These are phyloP conservation scores for Fonsecaea erecta DNA, from an alignment of 2,329 filamentous ascomycete species.

Conservation along the genomic window DNA sequence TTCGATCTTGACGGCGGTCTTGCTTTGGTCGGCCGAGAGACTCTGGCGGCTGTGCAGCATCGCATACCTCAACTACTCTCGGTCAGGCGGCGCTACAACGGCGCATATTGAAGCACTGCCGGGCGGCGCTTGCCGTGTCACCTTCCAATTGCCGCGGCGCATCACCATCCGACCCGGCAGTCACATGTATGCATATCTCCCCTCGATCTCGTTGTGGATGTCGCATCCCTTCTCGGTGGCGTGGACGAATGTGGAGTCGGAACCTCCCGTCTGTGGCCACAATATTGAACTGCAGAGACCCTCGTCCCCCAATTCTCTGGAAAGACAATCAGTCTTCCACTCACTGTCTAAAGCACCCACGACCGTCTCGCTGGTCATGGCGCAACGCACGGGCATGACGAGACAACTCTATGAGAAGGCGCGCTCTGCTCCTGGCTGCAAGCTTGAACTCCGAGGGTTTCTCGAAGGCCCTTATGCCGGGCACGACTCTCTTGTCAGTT, in stretches of 20 bases:
- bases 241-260: constrained; percentile 46
- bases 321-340: constrained; percentile 33
- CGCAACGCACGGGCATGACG: constrained; percentile 68
- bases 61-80: constrained; percentile 57
- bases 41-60: constrained; percentile 55
- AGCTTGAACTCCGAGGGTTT: constrained; percentile 59
- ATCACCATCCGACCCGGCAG: constrained; percentile 60
- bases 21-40: constrained; percentile 51
- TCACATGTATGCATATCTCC: constrained; percentile 66
- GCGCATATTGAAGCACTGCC: constrained; percentile 64
- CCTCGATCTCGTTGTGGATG: constrained; percentile 54
- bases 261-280: constrained; percentile 30
- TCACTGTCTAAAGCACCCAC: constrained; percentile 38
- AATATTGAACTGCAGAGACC: constrained; percentile 20
- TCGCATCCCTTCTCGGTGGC: constrained; percentile 56
- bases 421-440: constrained; percentile 48
- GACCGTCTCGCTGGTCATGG: constrained; percentile 61
- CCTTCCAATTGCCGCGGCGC: constrained; percentile 61
- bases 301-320: constrained; percentile 30
- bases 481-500: constrained; percentile 62
- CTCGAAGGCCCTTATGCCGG: constrained; percentile 69
- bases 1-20: constrained; percentile 46
- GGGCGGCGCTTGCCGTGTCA: constrained; percentile 64
- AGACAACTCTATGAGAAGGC: constrained; percentile 64
- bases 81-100: constrained; percentile 54